Base-by-base conservation (phyloP, 768 basidiomycete genomes). In the Tylopilus felleus region DNA sequence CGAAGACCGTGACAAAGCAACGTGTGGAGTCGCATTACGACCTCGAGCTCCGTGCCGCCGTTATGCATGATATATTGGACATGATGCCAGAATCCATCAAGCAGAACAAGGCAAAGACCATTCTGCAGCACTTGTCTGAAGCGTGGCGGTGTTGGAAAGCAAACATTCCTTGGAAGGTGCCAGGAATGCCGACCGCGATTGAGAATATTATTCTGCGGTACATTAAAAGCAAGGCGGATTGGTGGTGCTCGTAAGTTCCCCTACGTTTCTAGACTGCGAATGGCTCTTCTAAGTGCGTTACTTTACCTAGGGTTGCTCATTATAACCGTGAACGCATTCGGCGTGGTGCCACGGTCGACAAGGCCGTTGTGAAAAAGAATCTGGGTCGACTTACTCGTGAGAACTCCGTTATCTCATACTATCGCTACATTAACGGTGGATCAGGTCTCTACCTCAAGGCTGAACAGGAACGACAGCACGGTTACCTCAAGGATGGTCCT, bases 41-140 rank as follows among this genome's bases (percentile, higher is more conserved):
- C 71, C 80, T 99, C 33, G 97, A 99, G 69, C 76, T 99, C 41
- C 87, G 97, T 50, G 97, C 97, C 0, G 95, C 97, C 44, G 96
- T 99, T 64, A 98, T 99, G 97, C 96, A 98, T 74, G 96, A 99
- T 72, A 98, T 99, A 62, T 78, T 99, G 62, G 96, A 98, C 76
- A 98, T 98, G 96, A 98, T 98, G 96, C 97, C 97, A 8, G 97
- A 98, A 72, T 93, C 91, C 2, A 95, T 98, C 77, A 95, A 95
- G 74, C 93, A 95, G 73, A 99, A 98, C 75, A 98, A 99, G 77
- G 86, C 94, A n/a, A 99, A 99, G 79, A 98, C 97, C 12, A 98
- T 99, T 60, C 67, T 99, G 68, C 97, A 99, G 70, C 97, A 98
- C 70, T 74, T 98, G 61, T 97, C 95, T 4, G 97, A 98, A 69